Base-by-base conservation (phyloP, 305 asterid genomes). In the Solanum hybrid region DNA sequence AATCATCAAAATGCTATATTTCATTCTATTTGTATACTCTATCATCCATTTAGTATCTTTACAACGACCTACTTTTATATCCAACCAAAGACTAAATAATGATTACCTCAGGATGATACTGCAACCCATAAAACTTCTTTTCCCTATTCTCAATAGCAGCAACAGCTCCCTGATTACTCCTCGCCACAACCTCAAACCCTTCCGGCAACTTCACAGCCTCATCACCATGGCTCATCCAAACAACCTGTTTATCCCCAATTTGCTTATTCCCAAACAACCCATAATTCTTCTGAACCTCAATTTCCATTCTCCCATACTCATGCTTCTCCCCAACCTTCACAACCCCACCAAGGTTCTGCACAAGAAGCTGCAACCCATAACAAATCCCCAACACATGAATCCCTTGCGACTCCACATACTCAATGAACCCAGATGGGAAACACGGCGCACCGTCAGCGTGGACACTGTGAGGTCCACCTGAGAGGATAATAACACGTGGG, bases 171-270 rank as follows among this genome's bases (percentile, higher is more conserved):
- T 97, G 99, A 57, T 79, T 91, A 89, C 99, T 98, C 94, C 96
- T 93, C 4, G 96, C 98, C 90, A 95, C 97, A 16, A 98, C 96
- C 75, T 94, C 95, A 86, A 98, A 98, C 89, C 99, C 99, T n/a
- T 94, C 96, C 6, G 99, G 99, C 93, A 98, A 89, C 90, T 69
- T 95, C 89, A 94, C 98, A 9, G 98, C 98, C 92, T 96, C 98
- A 22, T 98, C 99, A 5, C 99, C 99, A 57, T 98, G 99, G 89
- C 99, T 97, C 99, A 97, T 97, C 99, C 99, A 97, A 90, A 97
- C 99, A 33, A 92, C 94, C 92, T 97, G 99, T 90, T 89, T 92
- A 89, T 96, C 98, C 89, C 99, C 99, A 89, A 91, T 89, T 3
- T 28, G 76, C 90, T 90, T 93, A 89, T 94, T 91, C 94, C 97